Evolutionary conservation across 306 rosid species (phyloP), one percentile per base, ranked within the genome.

Genomic region (Ormosia emarginata): DNA sequence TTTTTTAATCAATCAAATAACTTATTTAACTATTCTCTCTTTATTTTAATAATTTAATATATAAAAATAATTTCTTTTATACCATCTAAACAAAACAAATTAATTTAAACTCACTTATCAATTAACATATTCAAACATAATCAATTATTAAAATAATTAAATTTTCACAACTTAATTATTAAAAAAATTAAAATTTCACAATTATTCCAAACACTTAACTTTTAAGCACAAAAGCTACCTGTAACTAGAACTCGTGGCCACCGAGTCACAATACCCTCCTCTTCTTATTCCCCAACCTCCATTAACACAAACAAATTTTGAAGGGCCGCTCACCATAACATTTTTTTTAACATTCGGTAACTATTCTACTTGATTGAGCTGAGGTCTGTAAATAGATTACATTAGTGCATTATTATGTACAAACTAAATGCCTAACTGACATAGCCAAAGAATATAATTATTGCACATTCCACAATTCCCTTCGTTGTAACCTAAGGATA

Each of bases 401-500:
- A 81, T 29, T 50, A 56, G 83, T 74, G 69, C 86, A 74, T 78
- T 71, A 79, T 80, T 92, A 87, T 89, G 86, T 89, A 92, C 97
- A 92, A 79, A 78, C 89, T 89, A 81, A 90, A 84, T 87, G 88
- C 88, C 84, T 71, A 77, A 74, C 57, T 53, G 32, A 77, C 71
- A 80, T 67, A 74, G 83, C 81, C 92, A 92, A 82, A 83, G 78
- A 79, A 71, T 55, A 81, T 73, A 61, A 86, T 85, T 86, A 84
- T 82, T 90, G 75, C 83, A 83, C 90, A 75, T 87, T 81, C 71
- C 83, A 66, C 30, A 71, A 77, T 66, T 83, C 81, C 84, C 90
- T 85, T 72, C 79, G 73, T 83, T 69, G 75, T 77, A 88, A 68
- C 86, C 87, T 82, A 86, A 74, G 37, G 82, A 85, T 61, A 67